Conservation (phyloP, 2,329 filamentous ascomycete species). For the Fusarium gaditjirri region DNA sequence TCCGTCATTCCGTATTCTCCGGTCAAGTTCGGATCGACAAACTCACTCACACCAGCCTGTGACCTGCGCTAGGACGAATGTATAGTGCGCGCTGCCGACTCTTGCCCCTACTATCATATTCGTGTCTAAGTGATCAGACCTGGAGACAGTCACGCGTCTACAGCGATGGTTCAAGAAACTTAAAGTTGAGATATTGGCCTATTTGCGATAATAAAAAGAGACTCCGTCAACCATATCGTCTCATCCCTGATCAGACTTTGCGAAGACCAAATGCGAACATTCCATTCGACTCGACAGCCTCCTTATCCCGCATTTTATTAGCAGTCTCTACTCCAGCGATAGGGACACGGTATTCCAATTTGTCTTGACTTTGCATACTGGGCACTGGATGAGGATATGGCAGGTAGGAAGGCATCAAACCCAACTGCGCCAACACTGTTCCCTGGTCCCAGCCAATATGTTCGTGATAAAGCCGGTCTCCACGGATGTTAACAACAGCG, state of each 20-base stretch:
- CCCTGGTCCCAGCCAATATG: constrained; percentile 77
- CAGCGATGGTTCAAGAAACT: background rate
- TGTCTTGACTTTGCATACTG: constrained; percentile 44
- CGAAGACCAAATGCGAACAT: constrained; percentile 40
- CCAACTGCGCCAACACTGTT: constrained; percentile 69
- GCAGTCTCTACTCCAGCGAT: constrained; percentile 47
- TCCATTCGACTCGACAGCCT: constrained; percentile 45
- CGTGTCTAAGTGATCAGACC: background rate
- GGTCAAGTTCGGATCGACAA: background rate
- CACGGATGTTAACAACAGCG: constrained; percentile 70
- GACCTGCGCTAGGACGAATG: background rate
- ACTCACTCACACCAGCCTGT: background rate
- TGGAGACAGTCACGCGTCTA: background rate
- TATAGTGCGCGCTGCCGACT: background rate
- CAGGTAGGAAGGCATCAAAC: constrained; percentile 67
- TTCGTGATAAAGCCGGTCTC: constrained; percentile 72
- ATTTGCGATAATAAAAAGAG: background rate
- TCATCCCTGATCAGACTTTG: background rate
- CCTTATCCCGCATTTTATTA: constrained; percentile 47
- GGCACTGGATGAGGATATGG: constrained; percentile 67
- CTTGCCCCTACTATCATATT: background rate
- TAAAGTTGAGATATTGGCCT: background rate
- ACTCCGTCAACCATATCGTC: background rate
- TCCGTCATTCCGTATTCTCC: background rate
- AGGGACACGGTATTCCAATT: constrained; percentile 47